Evolutionary conservation across 805 yeast genomes (phyloP).

Genomic region (Starmerella bacillaris): DNA sequence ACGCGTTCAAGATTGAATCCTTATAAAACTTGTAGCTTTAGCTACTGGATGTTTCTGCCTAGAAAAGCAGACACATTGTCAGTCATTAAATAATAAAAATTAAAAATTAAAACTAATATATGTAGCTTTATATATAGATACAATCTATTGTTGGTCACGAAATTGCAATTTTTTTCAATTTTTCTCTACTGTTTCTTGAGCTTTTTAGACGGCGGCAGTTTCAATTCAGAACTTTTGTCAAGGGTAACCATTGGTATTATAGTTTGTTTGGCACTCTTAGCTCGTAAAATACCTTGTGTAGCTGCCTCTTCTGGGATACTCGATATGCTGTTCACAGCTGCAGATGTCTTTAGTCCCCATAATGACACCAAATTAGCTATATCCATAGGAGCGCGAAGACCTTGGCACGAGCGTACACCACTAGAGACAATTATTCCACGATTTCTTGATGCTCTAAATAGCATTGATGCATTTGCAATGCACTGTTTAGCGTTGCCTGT

Average conservation of each 20-base stretch:
- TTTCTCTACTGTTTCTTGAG: too few relatives aligned
- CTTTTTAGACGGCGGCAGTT: too few relatives aligned
- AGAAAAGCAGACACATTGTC: too few relatives aligned
- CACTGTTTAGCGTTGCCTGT: slow-evolving; percentile 29
- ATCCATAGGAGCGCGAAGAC: slow-evolving; percentile 46
- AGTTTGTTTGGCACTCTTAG: slow-evolving; percentile 62
- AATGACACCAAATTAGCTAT: slow-evolving; percentile 44
- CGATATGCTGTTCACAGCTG: slow-evolving; percentile 42
- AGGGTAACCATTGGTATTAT: slow-evolving; percentile 8
- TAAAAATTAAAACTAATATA: too few relatives aligned
- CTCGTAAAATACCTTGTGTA: slow-evolving; percentile 55
- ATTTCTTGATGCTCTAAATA: slow-evolving; percentile 63
- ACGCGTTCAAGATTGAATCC: slow-evolving; percentile 46
- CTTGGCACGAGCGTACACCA: slow-evolving; percentile 40
- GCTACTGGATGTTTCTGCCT: too few relatives aligned
- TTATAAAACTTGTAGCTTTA: too few relatives aligned
- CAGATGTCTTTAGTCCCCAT: slow-evolving; percentile 50
- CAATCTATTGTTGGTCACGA: too few relatives aligned
- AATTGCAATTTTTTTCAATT: slow-evolving; percentile 1
- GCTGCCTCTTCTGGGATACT: slow-evolving; percentile 47
- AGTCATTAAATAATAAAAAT: too few relatives aligned
- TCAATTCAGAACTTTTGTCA: too few relatives aligned
- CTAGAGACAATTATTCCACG: slow-evolving; percentile 65
- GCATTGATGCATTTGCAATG: slow-evolving; percentile 52
- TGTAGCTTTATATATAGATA: too few relatives aligned